These are phyloP conservation scores for Fusarium coffeatum DNA, from an alignment of 2,329 filamentous ascomycete species.

Conservation along the genomic window DNA sequence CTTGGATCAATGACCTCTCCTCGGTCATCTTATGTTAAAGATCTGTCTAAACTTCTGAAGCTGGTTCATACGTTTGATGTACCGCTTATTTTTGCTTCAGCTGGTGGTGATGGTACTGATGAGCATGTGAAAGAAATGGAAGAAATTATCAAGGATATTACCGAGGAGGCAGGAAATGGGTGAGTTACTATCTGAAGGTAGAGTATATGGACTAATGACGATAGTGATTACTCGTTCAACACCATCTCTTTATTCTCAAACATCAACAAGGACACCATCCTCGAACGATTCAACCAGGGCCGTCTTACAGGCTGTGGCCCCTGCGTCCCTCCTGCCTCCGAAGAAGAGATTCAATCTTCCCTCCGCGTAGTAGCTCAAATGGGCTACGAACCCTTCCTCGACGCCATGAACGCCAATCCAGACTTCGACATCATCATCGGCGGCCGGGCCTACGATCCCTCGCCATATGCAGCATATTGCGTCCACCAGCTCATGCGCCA, in stretches of 20 bases:
- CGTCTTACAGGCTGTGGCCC: slow-evolving; percentile 54
- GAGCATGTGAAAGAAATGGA: slow-evolving; percentile 56
- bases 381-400: slow-evolving; percentile 58
- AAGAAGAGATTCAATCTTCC: slow-evolving; percentile 53
- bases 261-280: slow-evolving; percentile 51
- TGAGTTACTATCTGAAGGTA: fast-evolving
- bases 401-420: slow-evolving; percentile 55
- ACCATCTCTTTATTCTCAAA: slow-evolving; percentile 54
- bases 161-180: slow-evolving; percentile 17
- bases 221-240: slow-evolving; percentile 45
- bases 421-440: slow-evolving; percentile 62
- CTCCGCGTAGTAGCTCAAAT: slow-evolving; percentile 58
- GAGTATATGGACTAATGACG: not conserved
- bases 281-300: slow-evolving; percentile 46
- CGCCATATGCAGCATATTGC: slow-evolving; percentile 54
- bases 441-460: slow-evolving; percentile 57
- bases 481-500: slow-evolving; percentile 26
- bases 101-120: slow-evolving; percentile 61
- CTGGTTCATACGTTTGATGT: slow-evolving; percentile 51
- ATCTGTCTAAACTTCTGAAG: slow-evolving; percentile 55
- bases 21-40: slow-evolving; percentile 54
- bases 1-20: slow-evolving; percentile 56
- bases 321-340: slow-evolving; percentile 55
- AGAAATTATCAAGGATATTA: slow-evolving; percentile 51
- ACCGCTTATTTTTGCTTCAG: slow-evolving; percentile 58